Conservation (phyloP, 257 asterid species). For the Haberlea rhodopensis region DNA sequence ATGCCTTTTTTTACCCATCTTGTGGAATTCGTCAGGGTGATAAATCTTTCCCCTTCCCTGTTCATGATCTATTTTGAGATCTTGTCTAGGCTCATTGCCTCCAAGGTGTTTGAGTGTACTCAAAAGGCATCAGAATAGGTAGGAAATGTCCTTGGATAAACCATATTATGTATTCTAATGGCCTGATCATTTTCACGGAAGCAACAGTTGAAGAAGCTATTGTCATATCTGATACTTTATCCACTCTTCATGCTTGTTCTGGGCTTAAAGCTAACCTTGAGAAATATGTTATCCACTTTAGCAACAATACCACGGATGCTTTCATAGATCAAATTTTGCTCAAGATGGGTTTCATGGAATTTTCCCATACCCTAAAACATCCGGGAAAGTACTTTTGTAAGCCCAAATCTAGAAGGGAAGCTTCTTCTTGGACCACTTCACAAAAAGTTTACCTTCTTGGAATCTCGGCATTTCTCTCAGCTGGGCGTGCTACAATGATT, state of each 20-base stretch:
- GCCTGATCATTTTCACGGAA: not conserved
- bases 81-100: not conserved
- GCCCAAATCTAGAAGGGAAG: too few species aligned
- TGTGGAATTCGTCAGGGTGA: not conserved
- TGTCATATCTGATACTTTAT: not conserved
- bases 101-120: not conserved
- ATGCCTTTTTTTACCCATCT: not conserved
- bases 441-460: too few species aligned
- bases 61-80: not conserved
- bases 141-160: too few species aligned
- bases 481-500: too few species aligned
- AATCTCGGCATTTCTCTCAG: too few species aligned
- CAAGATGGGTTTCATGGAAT: not conserved
- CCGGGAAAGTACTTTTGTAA: too few species aligned
- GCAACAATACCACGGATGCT: not conserved
- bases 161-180: not conserved
- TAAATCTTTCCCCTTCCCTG: not conserved
- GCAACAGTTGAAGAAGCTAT: not conserved
- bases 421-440: too few species aligned
- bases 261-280: not conserved
- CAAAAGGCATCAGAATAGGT: not conserved
- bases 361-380: not conserved
- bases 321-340: too few species aligned
- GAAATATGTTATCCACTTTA: not conserved
- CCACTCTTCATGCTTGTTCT: not conserved